Evolutionary conservation across 2,329 filamentous ascomycete genomes (phyloP).

Genomic region (Fusarium drepaniforme): DNA sequence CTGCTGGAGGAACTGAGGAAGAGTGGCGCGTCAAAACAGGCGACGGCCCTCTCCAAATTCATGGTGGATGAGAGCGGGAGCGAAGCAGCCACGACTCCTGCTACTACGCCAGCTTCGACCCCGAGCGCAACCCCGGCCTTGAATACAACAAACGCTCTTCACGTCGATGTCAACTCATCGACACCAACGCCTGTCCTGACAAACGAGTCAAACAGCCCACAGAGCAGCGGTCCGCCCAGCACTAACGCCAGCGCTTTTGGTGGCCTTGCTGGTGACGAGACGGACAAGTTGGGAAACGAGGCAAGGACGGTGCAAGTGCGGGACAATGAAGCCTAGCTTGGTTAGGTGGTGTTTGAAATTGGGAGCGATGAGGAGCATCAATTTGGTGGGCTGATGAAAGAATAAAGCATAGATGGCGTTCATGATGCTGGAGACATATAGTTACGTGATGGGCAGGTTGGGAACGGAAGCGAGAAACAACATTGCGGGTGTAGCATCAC

Average conservation of each 20-base stretch:
- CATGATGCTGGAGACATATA: background rate
- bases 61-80: constrained; percentile 42
- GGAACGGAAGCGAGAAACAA: background rate
- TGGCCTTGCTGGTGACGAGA: constrained; percentile 47
- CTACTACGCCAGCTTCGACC: background rate
- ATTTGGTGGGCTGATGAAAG: constrained; percentile 41
- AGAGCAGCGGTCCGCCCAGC: constrained; percentile 75
- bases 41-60: constrained; percentile 52
- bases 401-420: constrained; percentile 44
- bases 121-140: background rate
- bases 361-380: background rate
- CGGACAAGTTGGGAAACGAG: constrained; percentile 37
- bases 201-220: constrained; percentile 76
- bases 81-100: constrained; percentile 15
- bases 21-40: constrained; percentile 73
- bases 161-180: constrained; percentile 63
- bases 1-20: constrained; percentile 73
- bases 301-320: constrained; percentile 42
- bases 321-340: constrained; percentile 47
- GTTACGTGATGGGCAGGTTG: background rate
- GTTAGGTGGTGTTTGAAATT: background rate
- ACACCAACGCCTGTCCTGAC: constrained; percentile 76
- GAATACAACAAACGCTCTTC: constrained; percentile 46
- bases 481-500: background rate
- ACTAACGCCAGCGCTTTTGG: constrained; percentile 68